Percentiles rank a stretch among this genome's conserved stretches.
Conservation (phyloP, 768 basidiomycete genomes). For the Kwoniella europaea region DNA sequence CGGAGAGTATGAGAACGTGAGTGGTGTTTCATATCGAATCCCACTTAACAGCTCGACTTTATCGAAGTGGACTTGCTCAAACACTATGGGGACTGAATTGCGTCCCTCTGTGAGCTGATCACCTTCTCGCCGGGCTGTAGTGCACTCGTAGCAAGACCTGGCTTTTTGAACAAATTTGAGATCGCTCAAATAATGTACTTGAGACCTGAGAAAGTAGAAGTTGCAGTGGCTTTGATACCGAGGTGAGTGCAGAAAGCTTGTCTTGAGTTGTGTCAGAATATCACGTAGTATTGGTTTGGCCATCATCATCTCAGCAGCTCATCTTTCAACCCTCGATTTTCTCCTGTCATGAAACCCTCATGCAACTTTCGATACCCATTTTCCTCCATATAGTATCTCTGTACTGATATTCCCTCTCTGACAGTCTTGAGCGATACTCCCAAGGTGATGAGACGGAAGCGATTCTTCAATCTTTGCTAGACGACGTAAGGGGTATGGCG, state of each 20-base stretch:
- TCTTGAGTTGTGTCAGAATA: background rate
- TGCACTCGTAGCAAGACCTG: slow-evolving; percentile 36
- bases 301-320: no score
- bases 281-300: no score
- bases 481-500: slow-evolving; percentile 40
- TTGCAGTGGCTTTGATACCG: slow-evolving; percentile 50
- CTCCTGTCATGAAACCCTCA: no score
- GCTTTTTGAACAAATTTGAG: slow-evolving; percentile 54
- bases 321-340: no score
- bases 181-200: slow-evolving; percentile 54
- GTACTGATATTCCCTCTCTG: background rate
- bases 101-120: background rate
- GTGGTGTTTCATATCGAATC: slow-evolving; percentile 7
- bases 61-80: no score
- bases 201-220: slow-evolving; percentile 45
- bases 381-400: no score
- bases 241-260: slow-evolving; percentile 32
- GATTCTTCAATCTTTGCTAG: slow-evolving; percentile 36
- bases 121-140: slow-evolving; percentile 14
- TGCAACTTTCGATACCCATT: no score
- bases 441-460: slow-evolving; percentile 35
- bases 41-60: no score
- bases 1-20: slow-evolving; percentile 48
- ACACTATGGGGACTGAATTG: no score
- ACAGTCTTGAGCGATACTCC: slow-evolving; percentile 48